Evolutionary conservation across 148 eudicot genomes (phyloP).

Genomic region (Arbutus unedo): DNA sequence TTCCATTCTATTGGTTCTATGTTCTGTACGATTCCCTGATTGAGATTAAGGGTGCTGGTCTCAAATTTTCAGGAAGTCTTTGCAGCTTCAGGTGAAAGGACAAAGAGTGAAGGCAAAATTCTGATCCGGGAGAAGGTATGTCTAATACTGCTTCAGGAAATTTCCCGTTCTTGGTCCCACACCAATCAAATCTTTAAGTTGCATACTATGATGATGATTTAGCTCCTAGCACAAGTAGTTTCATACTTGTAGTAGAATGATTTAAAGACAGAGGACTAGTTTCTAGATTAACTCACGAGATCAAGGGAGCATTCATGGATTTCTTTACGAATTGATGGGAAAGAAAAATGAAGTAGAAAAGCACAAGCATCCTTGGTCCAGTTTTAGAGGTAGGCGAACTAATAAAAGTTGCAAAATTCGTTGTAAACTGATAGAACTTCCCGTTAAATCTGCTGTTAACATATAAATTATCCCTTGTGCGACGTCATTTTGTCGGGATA

Average conservation of each 20-base stretch:
- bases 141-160: background rate
- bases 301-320: background rate
- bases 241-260: background rate
- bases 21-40: background rate
- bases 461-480: background rate
- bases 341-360: background rate
- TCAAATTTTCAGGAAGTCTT: background rate
- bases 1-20: background rate
- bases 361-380: background rate
- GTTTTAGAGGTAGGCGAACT: background rate
- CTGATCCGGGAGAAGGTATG: background rate
- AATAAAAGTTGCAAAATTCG: background rate
- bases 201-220: background rate
- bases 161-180: background rate
- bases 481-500: background rate
- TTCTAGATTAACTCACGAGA: background rate
- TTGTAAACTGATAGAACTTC: background rate
- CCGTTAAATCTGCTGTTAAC: background rate
- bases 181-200: too few relatives aligned
- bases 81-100: background rate
- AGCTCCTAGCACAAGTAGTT: background rate
- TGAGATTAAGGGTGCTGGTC: background rate
- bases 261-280: background rate
- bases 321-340: background rate
- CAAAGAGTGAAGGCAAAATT: background rate